Base-by-base conservation (phyloP, 305 asterid genomes). In the Fraxinus sp. region DNA sequence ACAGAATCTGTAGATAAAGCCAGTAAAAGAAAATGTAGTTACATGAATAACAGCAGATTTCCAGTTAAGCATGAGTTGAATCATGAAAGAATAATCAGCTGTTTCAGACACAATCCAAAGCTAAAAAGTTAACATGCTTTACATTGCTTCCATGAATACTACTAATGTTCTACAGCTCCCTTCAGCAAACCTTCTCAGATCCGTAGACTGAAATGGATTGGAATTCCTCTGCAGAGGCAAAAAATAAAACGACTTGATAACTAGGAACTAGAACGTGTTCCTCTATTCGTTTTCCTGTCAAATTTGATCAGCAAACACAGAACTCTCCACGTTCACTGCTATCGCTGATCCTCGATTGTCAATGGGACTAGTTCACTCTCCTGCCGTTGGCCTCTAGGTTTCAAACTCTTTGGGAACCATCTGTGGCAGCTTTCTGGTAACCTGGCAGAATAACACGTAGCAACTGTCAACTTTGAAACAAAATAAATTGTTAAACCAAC, bases 351-450 rank as follows among this genome's bases (percentile, higher is more conserved):
- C 81, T 87, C 89, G 18, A 81, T 75, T 85, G 87, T 93, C 86
- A 96, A 78, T 1, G 92, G 82, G 33, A 92, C 91, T 36, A 94
- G 89, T 88, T 96, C 99, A 71, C 97, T 91, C 79, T 93, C 99
- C 80, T 86, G 94, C 80, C 90, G 96, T 80, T 93, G 97, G 22
- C 90, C 91, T 86, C 95, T 90, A 57, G 93, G 73, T 92, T 84
- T 92, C 86, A 88, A 82, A 85, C 87, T 89, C 90, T 92, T 92
- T 0, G 98, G 99, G 18, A 90, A 85, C 93, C 95, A 92, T 90
- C 91, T 92, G 77, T 91, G 91, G 18, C 89, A 77, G 72, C 97
- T 84, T 83, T 96, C 99, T 33, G 97, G 99, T 85, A 96, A 89
- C 92, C 99, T 96, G 91, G 72, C 88, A 86, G 49, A 82, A 57